Evolutionary conservation across 1,139 yeast species (phyloP).

Genomic region (Debaryomyces fabryi): DNA sequence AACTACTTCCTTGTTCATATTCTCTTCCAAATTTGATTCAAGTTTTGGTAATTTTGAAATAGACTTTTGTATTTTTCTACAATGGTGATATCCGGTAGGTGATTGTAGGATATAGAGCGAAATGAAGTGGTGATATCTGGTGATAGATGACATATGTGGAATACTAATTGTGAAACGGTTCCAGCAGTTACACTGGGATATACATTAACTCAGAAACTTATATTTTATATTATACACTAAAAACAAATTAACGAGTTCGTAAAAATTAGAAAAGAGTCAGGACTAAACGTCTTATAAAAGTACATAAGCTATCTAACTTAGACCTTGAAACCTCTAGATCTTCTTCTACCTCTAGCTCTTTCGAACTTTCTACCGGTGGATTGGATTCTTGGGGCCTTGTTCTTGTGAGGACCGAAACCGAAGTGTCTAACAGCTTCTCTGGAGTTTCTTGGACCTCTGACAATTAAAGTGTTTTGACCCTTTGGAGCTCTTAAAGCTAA

Average conservation of each 20-base stretch:
- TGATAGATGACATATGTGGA: too few relatives aligned
- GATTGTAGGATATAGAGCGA: too few relatives aligned
- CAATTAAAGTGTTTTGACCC: conserved; percentile 97
- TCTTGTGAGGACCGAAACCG: conserved; percentile 99
- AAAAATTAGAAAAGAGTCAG: conserved; percentile 13
- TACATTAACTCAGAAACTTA: conserved; percentile 10
- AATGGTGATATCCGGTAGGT: too few relatives aligned
- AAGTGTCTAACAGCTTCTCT: conserved; percentile 99
- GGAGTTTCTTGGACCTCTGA: conserved; percentile 98
- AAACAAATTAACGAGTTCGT: conserved; percentile 17
- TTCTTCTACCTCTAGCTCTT: conserved; percentile 99
- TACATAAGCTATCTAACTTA: conserved; percentile 48
- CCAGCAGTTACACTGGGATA: too few relatives aligned
- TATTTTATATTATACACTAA: conserved; percentile 21
- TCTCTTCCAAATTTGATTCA: too few relatives aligned
- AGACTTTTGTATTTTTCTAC: too few relatives aligned
- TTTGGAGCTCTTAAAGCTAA: conserved; percentile 99
- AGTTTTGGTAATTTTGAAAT: too few relatives aligned
- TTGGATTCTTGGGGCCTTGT: conserved; percentile 98
- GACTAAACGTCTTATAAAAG: conserved; percentile 10
- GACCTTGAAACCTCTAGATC: conserved; percentile 99
- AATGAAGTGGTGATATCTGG: too few relatives aligned
- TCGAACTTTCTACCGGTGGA: conserved; percentile 99
- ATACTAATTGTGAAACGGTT: too few relatives aligned
- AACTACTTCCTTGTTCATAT: too few relatives aligned